Conservation (phyloP, 495 filamentous ascomycete species). For the Hypomontagnella submonticulosa region DNA sequence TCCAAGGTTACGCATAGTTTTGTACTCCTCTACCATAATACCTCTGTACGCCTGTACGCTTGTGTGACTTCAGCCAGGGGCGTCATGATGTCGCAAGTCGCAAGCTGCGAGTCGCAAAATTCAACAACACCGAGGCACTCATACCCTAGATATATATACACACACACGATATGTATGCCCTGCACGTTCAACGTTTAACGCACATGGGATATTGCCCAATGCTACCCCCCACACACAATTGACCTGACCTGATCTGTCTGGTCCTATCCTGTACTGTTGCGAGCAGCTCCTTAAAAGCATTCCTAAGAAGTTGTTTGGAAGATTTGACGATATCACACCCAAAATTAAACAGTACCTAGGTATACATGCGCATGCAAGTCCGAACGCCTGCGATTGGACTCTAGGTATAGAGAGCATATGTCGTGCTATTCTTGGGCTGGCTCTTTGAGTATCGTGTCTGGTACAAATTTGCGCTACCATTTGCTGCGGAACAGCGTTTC, state of each 20-base stretch:
- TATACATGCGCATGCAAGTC: constrained; percentile 28
- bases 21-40: constrained; percentile 8
- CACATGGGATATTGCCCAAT: constrained; percentile 31
- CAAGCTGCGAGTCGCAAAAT: no score
- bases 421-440: constrained; percentile 32
- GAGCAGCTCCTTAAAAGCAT: constrained; percentile 12
- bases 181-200: constrained; percentile 28
- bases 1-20: constrained; percentile 18
- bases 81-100: constrained; percentile 37
- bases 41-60: constrained; percentile 13
- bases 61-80: constrained; percentile 9
- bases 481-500: constrained; percentile 2
- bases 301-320: no score
- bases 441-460: constrained; percentile 22
- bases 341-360: constrained; percentile 25
- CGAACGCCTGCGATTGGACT: constrained; percentile 29
- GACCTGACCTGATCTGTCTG: neutral
- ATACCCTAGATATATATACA: constrained; percentile 1
- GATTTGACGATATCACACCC: constrained; percentile 18
- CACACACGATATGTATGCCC: constrained; percentile 10
- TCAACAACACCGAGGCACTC: constrained; percentile 8
- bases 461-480: constrained; percentile 37
- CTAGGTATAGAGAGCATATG: constrained; percentile 34
- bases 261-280: neutral
- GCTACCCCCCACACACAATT: constrained; percentile 34